Base-by-base conservation (phyloP, 257 asterid genomes). In the Marsdenia floribunda region DNA sequence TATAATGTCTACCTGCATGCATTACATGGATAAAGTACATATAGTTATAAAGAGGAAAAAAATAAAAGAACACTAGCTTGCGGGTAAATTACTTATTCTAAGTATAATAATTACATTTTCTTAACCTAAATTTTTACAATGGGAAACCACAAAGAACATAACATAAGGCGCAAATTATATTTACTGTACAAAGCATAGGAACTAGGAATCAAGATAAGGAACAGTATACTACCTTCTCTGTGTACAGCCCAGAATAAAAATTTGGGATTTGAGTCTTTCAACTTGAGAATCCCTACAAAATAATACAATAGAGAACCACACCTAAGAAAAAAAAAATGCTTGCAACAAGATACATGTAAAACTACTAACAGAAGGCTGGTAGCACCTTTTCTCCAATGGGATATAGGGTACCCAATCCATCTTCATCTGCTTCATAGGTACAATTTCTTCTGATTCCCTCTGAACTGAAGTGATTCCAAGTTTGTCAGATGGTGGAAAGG, bases 341-440 rank as follows among this genome's bases (percentile, higher is more conserved):
- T 29, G 40, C 60, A 52, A 24, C 4, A 21, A 44, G 42, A 33
- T 12, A 37, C 40, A 52, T 15, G 24, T 76, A 65, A 75, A 69
- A 71, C 68, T 63, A n/a, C 47, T 22, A 69, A 83, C 33, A 44
- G 26, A 73, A 59, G 26, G 14, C 15, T 9, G 18, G 18, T 37
- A 21, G 35, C 71, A 92, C 99, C 99, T 85, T 58, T 88, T 88
- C 72, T 85, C 96, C 38, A 92, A 85, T 21, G 99, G 96, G 55
- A 95, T 90, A 77, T 92, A 95, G 12, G 99, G 99, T 73, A 95
- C 88, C 99, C 99, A 95, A 78, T 86, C 98, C 98, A 95, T 92
- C 86, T 95, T 95, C 99, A 95, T 95, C 80, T 90, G 95, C 82
- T 89, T 95, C 99, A 95, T 95, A 5, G 96, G 98, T 73, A 95